phyloP scores from a whole-genome alignment of 306 rosid species.

The Quercus ilex region DNA sequence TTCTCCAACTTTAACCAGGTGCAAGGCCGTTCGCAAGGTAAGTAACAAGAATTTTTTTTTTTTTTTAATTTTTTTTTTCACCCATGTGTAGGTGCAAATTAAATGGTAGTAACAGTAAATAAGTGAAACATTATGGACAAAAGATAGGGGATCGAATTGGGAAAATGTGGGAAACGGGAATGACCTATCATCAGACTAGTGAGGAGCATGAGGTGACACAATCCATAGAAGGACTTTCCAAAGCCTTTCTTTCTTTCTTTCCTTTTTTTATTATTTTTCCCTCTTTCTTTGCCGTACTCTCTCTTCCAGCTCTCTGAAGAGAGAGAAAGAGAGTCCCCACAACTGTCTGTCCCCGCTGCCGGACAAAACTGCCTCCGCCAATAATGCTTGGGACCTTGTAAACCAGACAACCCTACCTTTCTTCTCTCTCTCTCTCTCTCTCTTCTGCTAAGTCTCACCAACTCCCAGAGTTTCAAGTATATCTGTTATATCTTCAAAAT shows the following conservation, averaged over 20 bases:
- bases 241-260: neutral
- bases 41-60: neutral
- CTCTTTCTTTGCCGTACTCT: conserved; percentile 20
- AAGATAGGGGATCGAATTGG: neutral
- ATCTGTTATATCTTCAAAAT: conserved; percentile 29
- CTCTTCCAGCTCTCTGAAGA: neutral
- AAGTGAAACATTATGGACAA: neutral
- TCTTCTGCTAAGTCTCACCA: conserved; percentile 20
- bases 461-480: conserved; percentile 35
- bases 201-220: conserved; percentile 12
- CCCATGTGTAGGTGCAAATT: conserved; percentile 2
- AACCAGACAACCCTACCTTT: conserved; percentile 51
- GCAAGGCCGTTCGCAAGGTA: too few relatives aligned
- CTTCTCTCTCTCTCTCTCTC: conserved; percentile 16
- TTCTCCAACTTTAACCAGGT: too few relatives aligned
- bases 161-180: conserved; percentile 22
- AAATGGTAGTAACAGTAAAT: conserved; percentile 5
- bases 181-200: conserved; percentile 35
- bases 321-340: conserved; percentile 55
- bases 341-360: conserved; percentile 66
- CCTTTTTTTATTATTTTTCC: too few relatives aligned
- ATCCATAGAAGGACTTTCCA: conserved; percentile 63
- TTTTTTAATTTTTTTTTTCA: neutral
- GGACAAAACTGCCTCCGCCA: conserved; percentile 93
- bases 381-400: conserved; percentile 86